These are phyloP conservation scores for Trypanosoma platydactyli DNA, from an alignment of 208 protist species.

Conservation along the genomic window DNA sequence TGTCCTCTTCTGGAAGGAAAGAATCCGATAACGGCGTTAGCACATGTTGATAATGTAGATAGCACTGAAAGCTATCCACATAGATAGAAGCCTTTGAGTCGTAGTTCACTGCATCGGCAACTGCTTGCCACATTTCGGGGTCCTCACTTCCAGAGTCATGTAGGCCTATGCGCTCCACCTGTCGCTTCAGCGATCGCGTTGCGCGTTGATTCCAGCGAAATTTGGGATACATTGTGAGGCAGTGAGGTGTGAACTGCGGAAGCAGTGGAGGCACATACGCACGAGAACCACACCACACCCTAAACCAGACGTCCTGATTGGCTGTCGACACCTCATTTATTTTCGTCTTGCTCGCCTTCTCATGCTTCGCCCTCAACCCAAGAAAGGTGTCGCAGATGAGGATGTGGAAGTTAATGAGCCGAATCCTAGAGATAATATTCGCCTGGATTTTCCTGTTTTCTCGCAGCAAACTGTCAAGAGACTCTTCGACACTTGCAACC, in stretches of 20 bases:
- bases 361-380: neutral
- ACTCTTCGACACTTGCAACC: neutral
- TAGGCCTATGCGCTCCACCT: constrained; percentile 23
- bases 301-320: constrained; percentile 11
- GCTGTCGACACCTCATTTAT: neutral
- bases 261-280: constrained; percentile 9
- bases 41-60: constrained; percentile 27
- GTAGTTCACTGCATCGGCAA: constrained; percentile 32
- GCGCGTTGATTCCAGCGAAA: constrained; percentile 29
- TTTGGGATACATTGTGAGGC: neutral
- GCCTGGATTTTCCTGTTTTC: constrained; percentile 26
- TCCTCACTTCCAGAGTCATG: neutral
- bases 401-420: constrained; percentile 5
- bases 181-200: constrained; percentile 17
- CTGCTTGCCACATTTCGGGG: constrained; percentile 13
- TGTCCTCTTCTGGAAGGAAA: constrained; percentile 34
- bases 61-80: constrained; percentile 31
- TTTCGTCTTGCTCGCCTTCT: neutral
- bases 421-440: constrained; percentile 12
- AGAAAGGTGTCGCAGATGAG: constrained; percentile 8
- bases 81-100: constrained; percentile 16
- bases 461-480: constrained; percentile 11
- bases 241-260: neutral
- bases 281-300: constrained; percentile 5
- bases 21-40: constrained; percentile 7